These are phyloP conservation scores for Sordariomycetes sp. DNA, from an alignment of 2,329 filamentous ascomycete genomes.

Conservation along the genomic window DNA sequence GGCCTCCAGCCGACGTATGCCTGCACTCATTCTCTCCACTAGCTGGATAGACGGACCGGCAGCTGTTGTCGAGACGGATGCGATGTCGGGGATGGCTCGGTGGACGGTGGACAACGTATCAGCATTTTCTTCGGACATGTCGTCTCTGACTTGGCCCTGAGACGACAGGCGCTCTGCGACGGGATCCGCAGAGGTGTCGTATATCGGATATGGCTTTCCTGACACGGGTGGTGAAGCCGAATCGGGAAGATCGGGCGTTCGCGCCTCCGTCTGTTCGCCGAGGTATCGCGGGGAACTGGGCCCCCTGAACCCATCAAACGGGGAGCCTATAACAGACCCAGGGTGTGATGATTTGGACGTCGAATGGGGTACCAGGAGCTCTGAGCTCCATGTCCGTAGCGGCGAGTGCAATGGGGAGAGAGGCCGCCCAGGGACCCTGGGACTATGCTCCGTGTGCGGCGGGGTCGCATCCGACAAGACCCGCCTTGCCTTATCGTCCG, in stretches of 20 bases:
- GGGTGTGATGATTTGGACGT: neutral
- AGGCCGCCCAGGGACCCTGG: neutral
- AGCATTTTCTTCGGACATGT: constrained; percentile 20
- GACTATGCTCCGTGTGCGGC: neutral
- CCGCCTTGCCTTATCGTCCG: neutral
- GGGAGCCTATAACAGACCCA: neutral
- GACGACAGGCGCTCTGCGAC: neutral
- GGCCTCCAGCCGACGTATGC: constrained; percentile 79
- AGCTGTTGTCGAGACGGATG: constrained; percentile 79
- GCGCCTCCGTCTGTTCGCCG: neutral
- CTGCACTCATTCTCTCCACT: constrained; percentile 90
- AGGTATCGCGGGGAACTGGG: neutral
- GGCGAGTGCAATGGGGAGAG: neutral
- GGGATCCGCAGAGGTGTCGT: neutral
- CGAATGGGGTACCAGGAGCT: neutral
- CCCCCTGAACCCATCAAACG: neutral
- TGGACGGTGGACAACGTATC: constrained; percentile 33
- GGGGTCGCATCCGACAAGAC: neutral
- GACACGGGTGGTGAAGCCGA: neutral
- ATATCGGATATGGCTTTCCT: neutral
- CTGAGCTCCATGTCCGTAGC: neutral
- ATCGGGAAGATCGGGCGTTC: neutral
- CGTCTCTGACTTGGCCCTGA: constrained; percentile 24
- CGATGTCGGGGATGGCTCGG: constrained; percentile 69
- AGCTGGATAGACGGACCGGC: constrained; percentile 90